Conservation (phyloP, 2,329 filamentous ascomycete genomes). For the Sarocladium brachiariae region DNA sequence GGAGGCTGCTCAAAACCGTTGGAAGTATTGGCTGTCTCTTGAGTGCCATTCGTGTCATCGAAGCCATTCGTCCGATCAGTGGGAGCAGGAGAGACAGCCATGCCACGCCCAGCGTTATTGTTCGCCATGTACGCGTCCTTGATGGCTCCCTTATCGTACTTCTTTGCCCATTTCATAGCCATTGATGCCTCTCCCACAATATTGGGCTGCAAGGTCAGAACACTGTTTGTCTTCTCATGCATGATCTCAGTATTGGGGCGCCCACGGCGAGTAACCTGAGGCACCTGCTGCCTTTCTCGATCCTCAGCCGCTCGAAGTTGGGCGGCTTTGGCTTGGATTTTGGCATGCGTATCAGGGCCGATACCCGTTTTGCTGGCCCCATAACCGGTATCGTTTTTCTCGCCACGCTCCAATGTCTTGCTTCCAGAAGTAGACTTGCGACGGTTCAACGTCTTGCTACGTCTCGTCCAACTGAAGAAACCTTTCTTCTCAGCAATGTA, state of each 20-base stretch:
- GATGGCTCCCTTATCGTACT: conserved; percentile 85
- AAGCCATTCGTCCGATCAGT: conserved; percentile 28
- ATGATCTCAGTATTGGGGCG: conserved; percentile 49
- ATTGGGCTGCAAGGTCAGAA: conserved; percentile 78
- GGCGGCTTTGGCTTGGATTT: conserved; percentile 84
- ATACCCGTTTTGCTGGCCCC: conserved; percentile 72
- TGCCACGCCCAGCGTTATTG: conserved; percentile 61
- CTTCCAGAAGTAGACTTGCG: conserved; percentile 62
- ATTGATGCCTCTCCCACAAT: conserved; percentile 83
- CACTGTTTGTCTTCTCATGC: conserved; percentile 76
- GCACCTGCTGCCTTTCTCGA: conserved; percentile 40
- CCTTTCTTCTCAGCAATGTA: conserved; percentile 96
- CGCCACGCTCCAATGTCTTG: conserved; percentile 41
- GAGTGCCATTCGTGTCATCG: conserved; percentile 10
- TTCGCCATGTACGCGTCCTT: conserved; percentile 81
- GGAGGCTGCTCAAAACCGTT: conserved; percentile 24
- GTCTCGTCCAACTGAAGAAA: conserved; percentile 79
- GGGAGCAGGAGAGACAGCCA: conserved; percentile 25
- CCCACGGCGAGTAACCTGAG: conserved; percentile 39
- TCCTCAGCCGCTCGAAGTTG: conserved; percentile 69
- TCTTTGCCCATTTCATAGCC: conserved; percentile 94
- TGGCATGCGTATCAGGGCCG: conserved; percentile 84
- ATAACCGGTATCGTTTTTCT: conserved; percentile 34
- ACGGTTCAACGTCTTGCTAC: conserved; percentile 53
- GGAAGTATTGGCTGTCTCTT: conserved; percentile 8